Percentiles rank a stretch among this genome's conserved stretches.
These are phyloP conservation scores for Ustilago vetiveriae DNA, from an alignment of 1,284 basidiomycete genomes.

Conservation along the genomic window DNA sequence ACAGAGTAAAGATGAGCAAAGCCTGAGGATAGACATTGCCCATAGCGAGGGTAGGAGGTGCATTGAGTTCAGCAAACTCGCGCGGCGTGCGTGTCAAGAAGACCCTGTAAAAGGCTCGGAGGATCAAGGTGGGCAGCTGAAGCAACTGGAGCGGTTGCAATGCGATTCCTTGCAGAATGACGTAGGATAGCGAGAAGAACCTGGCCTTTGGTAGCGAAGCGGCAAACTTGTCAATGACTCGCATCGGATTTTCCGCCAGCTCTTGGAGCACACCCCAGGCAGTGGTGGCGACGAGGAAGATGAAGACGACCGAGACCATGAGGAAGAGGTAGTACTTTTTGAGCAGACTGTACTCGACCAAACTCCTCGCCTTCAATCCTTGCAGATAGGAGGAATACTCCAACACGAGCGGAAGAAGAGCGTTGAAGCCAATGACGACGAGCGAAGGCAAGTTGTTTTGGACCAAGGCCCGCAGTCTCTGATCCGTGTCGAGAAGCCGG, in stretches of 20 bases:
- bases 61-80: constrained; percentile 96
- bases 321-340: constrained; percentile 87
- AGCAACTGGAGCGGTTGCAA: constrained; percentile 91
- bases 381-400: constrained; percentile 86
- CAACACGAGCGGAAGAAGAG: constrained; percentile 84
- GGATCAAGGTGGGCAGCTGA: constrained; percentile 58
- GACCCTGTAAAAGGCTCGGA: constrained; percentile 48
- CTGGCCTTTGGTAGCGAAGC: constrained; percentile 68
- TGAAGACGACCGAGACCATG: constrained; percentile 92
- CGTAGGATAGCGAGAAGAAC: constrained; percentile 94
- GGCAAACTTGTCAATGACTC: constrained; percentile 63
- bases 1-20: constrained; percentile 93
- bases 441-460: constrained; percentile 91
- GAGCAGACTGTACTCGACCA: constrained; percentile 90
- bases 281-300: constrained; percentile 88
- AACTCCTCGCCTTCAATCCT: constrained; percentile 85
- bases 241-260: constrained; percentile 61
- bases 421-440: constrained; percentile 89
- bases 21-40: constrained; percentile 88
- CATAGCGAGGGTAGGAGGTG: constrained; percentile 83
- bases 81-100: constrained; percentile 56
- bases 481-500: constrained; percentile 79
- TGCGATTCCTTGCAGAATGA: constrained; percentile 89
- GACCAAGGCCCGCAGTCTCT: constrained; percentile 82
- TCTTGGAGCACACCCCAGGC: constrained; percentile 78